Base-by-base conservation (phyloP, 164 flowering plant genomes). In the Brasenia schreberi region DNA sequence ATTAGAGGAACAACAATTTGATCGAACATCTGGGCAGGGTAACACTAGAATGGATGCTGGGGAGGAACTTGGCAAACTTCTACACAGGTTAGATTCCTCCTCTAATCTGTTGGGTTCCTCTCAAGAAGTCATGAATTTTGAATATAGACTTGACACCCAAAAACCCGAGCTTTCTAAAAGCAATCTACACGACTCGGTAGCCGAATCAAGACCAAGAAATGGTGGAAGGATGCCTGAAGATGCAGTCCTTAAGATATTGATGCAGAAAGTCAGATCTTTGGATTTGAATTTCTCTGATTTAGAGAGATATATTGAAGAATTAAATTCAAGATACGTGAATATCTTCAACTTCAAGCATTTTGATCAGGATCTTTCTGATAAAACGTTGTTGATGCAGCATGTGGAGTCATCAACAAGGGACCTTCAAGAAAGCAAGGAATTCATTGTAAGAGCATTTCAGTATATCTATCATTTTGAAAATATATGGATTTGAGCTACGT, bases 141-240 rank as follows among this genome's bases (percentile, higher is more conserved):
- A 49, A 9, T 49, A 9, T 49, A 49, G 16, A 16, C 56, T 49
- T 49, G 56, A 49, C 0, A 49, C 14, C 56, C 56, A 49, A 14
- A 49, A 49, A 49, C 56, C 10, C 4, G 56, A 49, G 12, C 16
- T 49, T 49, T 49, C 56, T 3, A 49, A 49, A 14, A 49, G 16
- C 56, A 9, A 9, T 49, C 10, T 9, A 9, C 56, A 49, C 5
- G 63, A 61, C 17, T 11, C 18, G 0, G 63, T 18, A 7, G 23
- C 19, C 0, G 81, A 78, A 14, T 19, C 74, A 64, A 69, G 61
- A 66, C 56, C 17, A 9, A 76, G 71, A 68, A 77, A 45, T 62
- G 79, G 60, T 11, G 86, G 90, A 58, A 81, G 98, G 74, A 81
- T 92, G 94, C 96, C 96, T 66, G 97, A 97, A 59, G 99, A 95